phyloP scores from a whole-genome alignment of 2,329 filamentous ascomycete species.

The Coniochaeta hoffmannii region DNA sequence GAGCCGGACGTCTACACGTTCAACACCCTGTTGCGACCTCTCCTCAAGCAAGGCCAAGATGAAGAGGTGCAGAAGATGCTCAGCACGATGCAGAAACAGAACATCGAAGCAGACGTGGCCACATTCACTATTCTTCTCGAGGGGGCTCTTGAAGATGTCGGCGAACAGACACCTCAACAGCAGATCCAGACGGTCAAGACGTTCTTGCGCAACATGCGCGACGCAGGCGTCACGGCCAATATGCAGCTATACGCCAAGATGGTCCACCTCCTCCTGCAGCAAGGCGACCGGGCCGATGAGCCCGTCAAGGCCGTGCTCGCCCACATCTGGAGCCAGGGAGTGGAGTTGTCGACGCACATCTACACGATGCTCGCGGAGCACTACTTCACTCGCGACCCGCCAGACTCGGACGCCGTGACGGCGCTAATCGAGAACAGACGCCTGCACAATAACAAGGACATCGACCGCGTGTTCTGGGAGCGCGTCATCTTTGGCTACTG shows the following conservation, averaged over 20 bases:
- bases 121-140: constrained; percentile 71
- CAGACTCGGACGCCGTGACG: constrained; percentile 53
- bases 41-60: constrained; percentile 41
- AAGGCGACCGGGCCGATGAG: constrained; percentile 29
- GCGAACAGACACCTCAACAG: constrained; percentile 32
- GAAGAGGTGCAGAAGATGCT: constrained; percentile 46
- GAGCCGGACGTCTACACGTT: constrained; percentile 52
- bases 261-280: constrained; percentile 54
- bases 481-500: constrained; percentile 63
- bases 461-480: constrained; percentile 63
- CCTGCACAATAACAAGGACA: constrained; percentile 23
- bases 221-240: constrained; percentile 50
- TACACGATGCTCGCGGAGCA: constrained; percentile 67
- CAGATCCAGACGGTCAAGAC: constrained; percentile 44
- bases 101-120: constrained; percentile 52
- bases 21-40: constrained; percentile 60
- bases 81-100: constrained; percentile 47
- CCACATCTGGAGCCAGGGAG: constrained; percentile 48
- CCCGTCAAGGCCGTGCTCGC: constrained; percentile 54
- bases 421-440: constrained; percentile 51
- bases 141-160: constrained; percentile 38
- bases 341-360: constrained; percentile 55
- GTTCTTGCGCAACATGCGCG: constrained; percentile 51
- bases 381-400: constrained; percentile 52
- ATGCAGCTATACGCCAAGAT: constrained; percentile 61